Conservation (phyloP, 2,329 filamentous ascomycete genomes). For the Trichoderma citrinoviride region DNA sequence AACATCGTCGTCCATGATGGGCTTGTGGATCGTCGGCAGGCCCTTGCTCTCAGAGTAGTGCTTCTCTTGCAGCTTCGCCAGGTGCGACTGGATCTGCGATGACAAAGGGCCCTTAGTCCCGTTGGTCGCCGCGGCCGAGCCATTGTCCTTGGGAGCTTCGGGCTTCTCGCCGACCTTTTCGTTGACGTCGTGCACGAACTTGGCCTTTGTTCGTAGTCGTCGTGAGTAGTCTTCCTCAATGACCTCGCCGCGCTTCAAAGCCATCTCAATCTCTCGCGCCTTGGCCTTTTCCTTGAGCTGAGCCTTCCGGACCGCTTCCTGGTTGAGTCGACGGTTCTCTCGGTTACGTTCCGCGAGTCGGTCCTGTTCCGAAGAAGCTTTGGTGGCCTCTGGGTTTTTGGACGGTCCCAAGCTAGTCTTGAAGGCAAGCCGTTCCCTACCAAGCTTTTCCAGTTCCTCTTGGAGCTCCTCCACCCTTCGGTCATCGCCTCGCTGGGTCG, state of each 20-base stretch:
- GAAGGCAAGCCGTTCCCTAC: constrained; percentile 71
- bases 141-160: constrained; percentile 46
- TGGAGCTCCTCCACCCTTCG: constrained; percentile 54
- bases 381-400: constrained; percentile 51
- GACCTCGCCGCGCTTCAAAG: constrained; percentile 61
- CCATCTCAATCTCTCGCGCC: constrained; percentile 58
- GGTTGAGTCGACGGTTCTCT: constrained; percentile 78
- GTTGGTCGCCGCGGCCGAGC: constrained; percentile 52
- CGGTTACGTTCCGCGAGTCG: constrained; percentile 79
- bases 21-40: constrained; percentile 69
- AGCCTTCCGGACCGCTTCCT: constrained; percentile 86
- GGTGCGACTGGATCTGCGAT: constrained; percentile 46
- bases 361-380: constrained; percentile 67
- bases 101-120: constrained; percentile 50
- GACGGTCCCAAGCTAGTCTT: constrained; percentile 58
- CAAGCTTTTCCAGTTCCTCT: constrained; percentile 60
- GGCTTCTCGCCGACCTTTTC: constrained; percentile 45
- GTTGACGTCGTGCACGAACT: constrained; percentile 64
- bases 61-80: constrained; percentile 54
- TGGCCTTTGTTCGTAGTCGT: constrained; percentile 64
- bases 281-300: constrained; percentile 76
- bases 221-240: constrained; percentile 58
- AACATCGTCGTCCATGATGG: constrained; percentile 86
- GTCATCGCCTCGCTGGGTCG: constrained; percentile 61
- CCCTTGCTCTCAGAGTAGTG: constrained; percentile 57